Conservation (phyloP, 108 stramenopile genomes). For the Nitzschia palea region DNA sequence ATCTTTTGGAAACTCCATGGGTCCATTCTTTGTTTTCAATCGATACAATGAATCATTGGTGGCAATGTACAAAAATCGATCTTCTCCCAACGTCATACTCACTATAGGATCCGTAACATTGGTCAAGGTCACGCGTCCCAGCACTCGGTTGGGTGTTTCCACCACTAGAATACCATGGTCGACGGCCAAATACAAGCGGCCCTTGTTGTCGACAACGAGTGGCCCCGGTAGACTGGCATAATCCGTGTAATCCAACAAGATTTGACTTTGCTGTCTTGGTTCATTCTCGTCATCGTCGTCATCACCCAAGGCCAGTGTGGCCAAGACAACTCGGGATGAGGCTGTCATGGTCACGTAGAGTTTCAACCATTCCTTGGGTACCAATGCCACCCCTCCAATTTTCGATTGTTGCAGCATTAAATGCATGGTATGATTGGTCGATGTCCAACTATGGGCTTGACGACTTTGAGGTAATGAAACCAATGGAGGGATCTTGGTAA, state of each 20-base stretch:
- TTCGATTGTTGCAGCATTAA: constrained; percentile 5
- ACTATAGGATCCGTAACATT: constrained; percentile 18
- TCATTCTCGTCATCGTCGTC: constrained; percentile 38
- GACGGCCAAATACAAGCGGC: constrained; percentile 49
- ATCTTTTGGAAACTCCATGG: constrained; percentile 42
- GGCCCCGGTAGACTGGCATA: constrained; percentile 31
- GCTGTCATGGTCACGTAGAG: constrained; percentile 35
- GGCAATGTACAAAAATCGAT: constrained; percentile 64
- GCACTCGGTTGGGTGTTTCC: background rate
- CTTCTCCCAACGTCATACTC: constrained; percentile 60
- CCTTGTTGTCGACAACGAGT: constrained; percentile 51
- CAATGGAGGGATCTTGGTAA: constrained; percentile 49
- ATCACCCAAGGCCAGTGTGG: constrained; percentile 10
- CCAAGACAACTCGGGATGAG: background rate
- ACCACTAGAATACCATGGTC: constrained; percentile 36
- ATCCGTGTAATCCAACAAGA: constrained; percentile 15
- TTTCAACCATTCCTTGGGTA: constrained; percentile 23
- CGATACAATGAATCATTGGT: constrained; percentile 44
- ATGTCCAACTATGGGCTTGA: constrained; percentile 64
- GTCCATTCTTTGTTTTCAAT: constrained; percentile 41
- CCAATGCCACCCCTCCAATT: constrained; percentile 63
- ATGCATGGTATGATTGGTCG: background rate
- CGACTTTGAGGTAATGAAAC: constrained; percentile 57
- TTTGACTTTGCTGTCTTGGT: background rate
- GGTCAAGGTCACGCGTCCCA: constrained; percentile 16